Evolutionary conservation across 78 protist genomes (phyloP).

Genomic region (slime mould (Dictyostelium discoideum)): DNA sequence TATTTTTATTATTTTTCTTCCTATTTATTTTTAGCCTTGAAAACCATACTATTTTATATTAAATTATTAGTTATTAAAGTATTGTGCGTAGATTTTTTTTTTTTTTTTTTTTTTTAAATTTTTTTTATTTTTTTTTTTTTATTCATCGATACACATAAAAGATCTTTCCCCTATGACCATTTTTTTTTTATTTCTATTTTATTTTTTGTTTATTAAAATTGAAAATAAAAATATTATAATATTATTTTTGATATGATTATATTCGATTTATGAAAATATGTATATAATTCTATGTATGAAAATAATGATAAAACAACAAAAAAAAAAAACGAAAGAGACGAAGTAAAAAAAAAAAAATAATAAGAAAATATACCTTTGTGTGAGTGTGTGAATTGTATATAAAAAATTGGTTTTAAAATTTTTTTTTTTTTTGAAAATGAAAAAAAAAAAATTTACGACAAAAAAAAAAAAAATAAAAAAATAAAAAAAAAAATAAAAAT

Average conservation of each 20-base stretch:
- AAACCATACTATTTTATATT: too few species aligned
- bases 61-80: too few species aligned
- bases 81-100: background rate
- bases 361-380: background rate
- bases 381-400: background rate
- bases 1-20: background rate
- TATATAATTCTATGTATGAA: background rate
- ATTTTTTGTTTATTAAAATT: too few species aligned
- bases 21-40: background rate
- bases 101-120: too few species aligned
- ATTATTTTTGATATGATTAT: too few species aligned
- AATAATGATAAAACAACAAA: background rate
- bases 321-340: background rate
- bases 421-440: background rate
- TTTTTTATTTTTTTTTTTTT: too few species aligned
- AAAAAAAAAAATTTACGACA: background rate
- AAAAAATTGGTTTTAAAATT: background rate
- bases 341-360: background rate
- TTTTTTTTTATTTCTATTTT: too few species aligned
- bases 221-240: too few species aligned
- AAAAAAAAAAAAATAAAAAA: background rate
- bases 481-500: too few species aligned
- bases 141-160: too few species aligned
- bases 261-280: too few species aligned
- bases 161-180: too few species aligned